Base-by-base conservation (phyloP, 2,329 filamentous ascomycete genomes). In the Davidsoniella australis region DNA sequence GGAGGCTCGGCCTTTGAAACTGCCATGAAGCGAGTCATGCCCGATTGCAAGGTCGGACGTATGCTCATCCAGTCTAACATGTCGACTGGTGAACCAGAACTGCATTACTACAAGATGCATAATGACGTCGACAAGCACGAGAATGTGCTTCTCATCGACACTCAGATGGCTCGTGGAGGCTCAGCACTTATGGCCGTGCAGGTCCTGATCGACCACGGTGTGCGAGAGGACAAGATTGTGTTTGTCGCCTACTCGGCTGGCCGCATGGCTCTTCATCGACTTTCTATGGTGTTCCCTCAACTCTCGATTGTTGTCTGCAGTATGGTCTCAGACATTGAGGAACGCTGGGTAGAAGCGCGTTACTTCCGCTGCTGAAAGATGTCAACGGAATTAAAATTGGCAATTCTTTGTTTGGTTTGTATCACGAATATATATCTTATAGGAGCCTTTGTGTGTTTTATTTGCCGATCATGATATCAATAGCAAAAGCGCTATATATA, bases 241-340 rank as follows among this genome's bases (percentile, higher is more conserved):
- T 81, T 96, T 61, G 88, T 94, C 38, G 94, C 89, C 3, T 95
- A 93, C 61, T 82, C 86, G 55, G 89, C 88, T 3, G 89, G 89
- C 7, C 79, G 79, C 55, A 77, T 85, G 57, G 91, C 88, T 0
- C 63, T 96, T 54, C 86, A 91, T 60, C 73, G 91, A 55, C 66
- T 98, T 58, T 83, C 85, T 54, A 85, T 81, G 51, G 91, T 94
- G 2, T 98, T 91, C 58, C 87, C 91, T 0, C 79, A 81, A 4
- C 80, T 96, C 45, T 82, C 80, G 47, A 82, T 94, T 16, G 86
- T 96, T 16, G 80, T 94, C 24, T 85, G 85, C 56, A 80, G 81
- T 54, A 73, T 94, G 58, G 78, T 88, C 24, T 76, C 81, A 49
- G 86, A 94, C 57, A 76, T 82, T 54, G 85, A 95, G 64, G 78